Evolutionary conservation across 2,329 filamentous ascomycete species (phyloP).

Genomic region (Cladophialophora psammophila): DNA sequence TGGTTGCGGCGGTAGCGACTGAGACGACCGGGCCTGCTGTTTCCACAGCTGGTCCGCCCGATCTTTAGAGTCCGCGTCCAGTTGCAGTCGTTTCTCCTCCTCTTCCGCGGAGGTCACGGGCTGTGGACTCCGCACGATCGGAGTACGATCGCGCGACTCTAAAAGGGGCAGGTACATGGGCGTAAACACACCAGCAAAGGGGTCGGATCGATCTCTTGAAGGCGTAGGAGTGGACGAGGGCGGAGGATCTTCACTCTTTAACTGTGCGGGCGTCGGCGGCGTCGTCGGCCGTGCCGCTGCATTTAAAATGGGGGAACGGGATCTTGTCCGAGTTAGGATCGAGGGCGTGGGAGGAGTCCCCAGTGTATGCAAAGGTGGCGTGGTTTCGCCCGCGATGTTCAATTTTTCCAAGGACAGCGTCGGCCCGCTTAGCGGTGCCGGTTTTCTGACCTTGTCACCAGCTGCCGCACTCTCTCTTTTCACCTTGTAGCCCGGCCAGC

Average conservation of each 20-base stretch:
- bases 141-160: conserved; percentile 31
- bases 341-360: conserved; percentile 32
- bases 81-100: conserved; percentile 26
- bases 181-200: conserved; percentile 38
- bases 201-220: conserved; percentile 26
- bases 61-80: conserved; percentile 26
- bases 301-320: conserved; percentile 13
- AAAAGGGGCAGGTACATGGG: conserved; percentile 38
- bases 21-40: conserved; percentile 22
- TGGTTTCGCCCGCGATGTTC: conserved; percentile 37
- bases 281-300: conserved; percentile 16
- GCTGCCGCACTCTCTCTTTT: conserved; percentile 24
- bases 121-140: conserved; percentile 18
- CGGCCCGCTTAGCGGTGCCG: conserved; percentile 32
- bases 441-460: conserved; percentile 30
- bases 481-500: conserved; percentile 17
- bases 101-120: conserved; percentile 21
- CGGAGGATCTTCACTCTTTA: conserved; percentile 9
- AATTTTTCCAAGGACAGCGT: conserved; percentile 37
- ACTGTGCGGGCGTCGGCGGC: conserved; percentile 20
- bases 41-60: conserved; percentile 25
- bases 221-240: conserved; percentile 25
- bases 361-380: conserved; percentile 27
- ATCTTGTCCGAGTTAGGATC: conserved; percentile 10
- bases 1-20: conserved; percentile 28